Evolutionary conservation across 208 protist genomes (phyloP).

Genomic region (Leishmania tropica): DNA sequence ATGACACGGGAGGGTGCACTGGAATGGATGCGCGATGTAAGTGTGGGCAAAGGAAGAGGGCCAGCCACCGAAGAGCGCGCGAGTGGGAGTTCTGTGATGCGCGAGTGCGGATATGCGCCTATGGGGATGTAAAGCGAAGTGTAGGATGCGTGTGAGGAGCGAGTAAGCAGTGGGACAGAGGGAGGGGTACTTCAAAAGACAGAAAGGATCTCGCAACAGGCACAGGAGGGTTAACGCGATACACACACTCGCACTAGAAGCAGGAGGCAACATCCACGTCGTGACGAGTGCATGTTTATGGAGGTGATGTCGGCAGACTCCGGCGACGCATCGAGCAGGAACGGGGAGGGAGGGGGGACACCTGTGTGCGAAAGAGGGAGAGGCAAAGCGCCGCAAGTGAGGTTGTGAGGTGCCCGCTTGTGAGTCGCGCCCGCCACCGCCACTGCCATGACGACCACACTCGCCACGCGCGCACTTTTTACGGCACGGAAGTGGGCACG

Average conservation of each 20-base stretch:
- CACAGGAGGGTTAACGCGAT: background rate
- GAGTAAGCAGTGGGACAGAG: background rate
- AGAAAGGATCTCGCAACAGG: background rate
- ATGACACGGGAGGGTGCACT: slow-evolving; percentile 2
- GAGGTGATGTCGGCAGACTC: background rate
- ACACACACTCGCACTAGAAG: background rate
- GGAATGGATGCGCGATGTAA: background rate
- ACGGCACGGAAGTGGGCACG: background rate
- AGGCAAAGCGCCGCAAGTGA: background rate
- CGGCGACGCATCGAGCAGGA: background rate
- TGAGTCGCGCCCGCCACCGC: background rate
- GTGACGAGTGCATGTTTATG: background rate
- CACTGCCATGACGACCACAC: background rate
- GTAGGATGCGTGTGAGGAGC: too few species aligned
- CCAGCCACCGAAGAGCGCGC: background rate
- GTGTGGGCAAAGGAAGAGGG: background rate
- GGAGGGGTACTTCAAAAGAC: background rate
- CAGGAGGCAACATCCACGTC: background rate
- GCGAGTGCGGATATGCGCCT: background rate
- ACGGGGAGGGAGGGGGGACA: background rate
- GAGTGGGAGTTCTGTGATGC: background rate
- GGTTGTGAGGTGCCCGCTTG: background rate
- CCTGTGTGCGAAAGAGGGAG: background rate
- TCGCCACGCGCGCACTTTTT: background rate
- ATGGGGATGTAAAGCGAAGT: background rate